These are phyloP conservation scores for Botryotinia globosa DNA, from an alignment of 2,329 filamentous ascomycete species.

Conservation along the genomic window DNA sequence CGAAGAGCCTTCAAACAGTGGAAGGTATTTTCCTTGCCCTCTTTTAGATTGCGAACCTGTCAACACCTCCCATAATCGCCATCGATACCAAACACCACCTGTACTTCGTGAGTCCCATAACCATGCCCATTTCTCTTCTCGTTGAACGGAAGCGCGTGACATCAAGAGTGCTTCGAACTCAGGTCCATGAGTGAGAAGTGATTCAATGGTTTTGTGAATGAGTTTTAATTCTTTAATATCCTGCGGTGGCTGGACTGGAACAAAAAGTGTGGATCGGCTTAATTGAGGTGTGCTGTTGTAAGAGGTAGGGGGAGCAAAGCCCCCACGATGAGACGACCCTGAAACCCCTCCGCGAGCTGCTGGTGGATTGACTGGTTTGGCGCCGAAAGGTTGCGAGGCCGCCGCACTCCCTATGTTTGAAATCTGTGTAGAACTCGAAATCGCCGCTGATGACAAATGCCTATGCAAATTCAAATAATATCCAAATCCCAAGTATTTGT, in stretches of 20 bases:
- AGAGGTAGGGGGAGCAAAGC: conserved; percentile 74
- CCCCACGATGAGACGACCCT: conserved; percentile 50
- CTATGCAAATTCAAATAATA: conserved; percentile 78
- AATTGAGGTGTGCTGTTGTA: conserved; percentile 49
- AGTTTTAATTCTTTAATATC: conserved; percentile 77
- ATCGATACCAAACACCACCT: conserved; percentile 88
- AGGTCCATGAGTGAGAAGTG: conserved; percentile 72
- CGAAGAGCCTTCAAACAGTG: conserved; percentile 72
- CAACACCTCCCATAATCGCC: conserved; percentile 84
- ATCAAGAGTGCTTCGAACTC: conserved; percentile 92
- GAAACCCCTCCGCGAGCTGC: conserved; percentile 45
- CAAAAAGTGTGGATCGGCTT: conserved; percentile 54
- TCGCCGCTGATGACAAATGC: conserved; percentile 73
- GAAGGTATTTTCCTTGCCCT: conserved; percentile 53
- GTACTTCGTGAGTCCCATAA: conserved; percentile 80
- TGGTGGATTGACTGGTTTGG: conserved; percentile 56
- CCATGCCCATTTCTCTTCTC: conserved; percentile 90
- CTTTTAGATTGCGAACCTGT: conserved; percentile 56
- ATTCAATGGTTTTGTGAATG: conserved; percentile 85
- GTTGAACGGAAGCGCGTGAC: conserved; percentile 78
- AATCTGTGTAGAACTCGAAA: conserved; percentile 51
- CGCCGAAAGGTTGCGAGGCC: conserved; percentile 72
- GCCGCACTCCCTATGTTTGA: conserved; percentile 40
- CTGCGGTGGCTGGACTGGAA: conserved; percentile 70
- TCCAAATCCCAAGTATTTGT: conserved; percentile 80